Evolutionary conservation across 2,329 filamentous ascomycete species (phyloP).

Genomic region (Gnomoniopsis smithogilvyi): DNA sequence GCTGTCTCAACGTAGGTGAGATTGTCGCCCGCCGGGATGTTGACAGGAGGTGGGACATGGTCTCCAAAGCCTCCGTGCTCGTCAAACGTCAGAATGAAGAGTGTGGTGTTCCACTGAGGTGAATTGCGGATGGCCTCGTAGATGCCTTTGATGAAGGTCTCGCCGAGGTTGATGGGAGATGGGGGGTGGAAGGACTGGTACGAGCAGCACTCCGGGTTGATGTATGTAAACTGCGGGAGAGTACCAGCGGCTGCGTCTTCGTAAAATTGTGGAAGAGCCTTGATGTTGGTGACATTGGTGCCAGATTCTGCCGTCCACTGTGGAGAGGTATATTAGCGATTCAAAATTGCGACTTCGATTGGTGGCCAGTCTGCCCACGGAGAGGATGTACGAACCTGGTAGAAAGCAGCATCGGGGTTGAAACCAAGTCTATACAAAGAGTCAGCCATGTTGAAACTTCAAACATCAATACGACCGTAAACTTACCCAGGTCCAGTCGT

Average conservation of each 20-base stretch:
- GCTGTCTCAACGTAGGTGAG: conserved; percentile 33
- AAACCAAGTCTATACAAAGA: background rate
- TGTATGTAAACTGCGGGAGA: conserved; percentile 42
- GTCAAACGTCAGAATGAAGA: conserved; percentile 45
- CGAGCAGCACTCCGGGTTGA: conserved; percentile 49
- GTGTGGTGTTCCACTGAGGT: conserved; percentile 43
- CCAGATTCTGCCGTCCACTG: conserved; percentile 16
- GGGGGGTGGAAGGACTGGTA: conserved; percentile 42
- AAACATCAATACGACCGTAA: conserved; percentile 21
- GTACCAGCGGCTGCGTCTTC: conserved; percentile 39
- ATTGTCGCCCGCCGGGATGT: conserved; percentile 35
- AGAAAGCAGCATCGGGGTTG: conserved; percentile 39
- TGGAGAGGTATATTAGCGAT: conserved; percentile 22
- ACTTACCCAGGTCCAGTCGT: conserved; percentile 30
- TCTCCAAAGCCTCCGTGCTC: conserved; percentile 46
- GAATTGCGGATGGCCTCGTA: conserved; percentile 40
- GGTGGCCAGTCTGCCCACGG: too few species aligned
- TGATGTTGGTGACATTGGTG: conserved; percentile 10
- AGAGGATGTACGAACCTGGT: conserved; percentile 19
- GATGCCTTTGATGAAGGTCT: conserved; percentile 41
- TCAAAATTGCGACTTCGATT: too few species aligned
- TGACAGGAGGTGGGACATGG: conserved; percentile 39
- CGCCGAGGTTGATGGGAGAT: conserved; percentile 39
- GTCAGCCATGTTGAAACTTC: background rate
- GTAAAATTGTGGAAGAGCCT: conserved; percentile 38